These are phyloP conservation scores for Rosa lucieae DNA, from an alignment of 306 rosid species.

Conservation along the genomic window DNA sequence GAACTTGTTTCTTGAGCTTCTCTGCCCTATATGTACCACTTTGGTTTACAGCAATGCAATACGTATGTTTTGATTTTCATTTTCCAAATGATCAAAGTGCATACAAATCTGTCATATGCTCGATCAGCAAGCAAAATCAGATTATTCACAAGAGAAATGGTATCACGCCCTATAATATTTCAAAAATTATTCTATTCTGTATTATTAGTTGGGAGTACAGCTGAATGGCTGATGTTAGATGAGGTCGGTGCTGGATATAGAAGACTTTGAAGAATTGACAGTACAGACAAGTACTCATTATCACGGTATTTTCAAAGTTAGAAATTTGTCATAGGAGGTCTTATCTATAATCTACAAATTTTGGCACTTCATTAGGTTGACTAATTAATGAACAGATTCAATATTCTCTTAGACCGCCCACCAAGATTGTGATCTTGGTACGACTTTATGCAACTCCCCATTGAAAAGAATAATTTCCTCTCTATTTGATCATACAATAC, in stretches of 20 bases:
- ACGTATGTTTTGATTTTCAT: constrained; percentile 3
- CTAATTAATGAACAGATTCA: not conserved
- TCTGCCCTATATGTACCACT: constrained; percentile 23
- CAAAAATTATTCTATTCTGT: not conserved
- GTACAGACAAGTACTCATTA: constrained; percentile 11
- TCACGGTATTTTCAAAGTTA: not conserved
- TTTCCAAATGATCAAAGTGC: not conserved
- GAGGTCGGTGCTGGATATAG: not conserved
- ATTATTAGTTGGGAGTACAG: not conserved
- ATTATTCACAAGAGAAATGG: constrained; percentile 33
- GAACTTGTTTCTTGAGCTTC: constrained; percentile 25
- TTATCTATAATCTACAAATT: constrained; percentile 11
- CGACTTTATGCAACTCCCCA: not conserved
- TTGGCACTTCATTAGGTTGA: constrained; percentile 14
- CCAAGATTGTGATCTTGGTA: constrained; percentile 28
- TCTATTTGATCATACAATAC: not conserved
- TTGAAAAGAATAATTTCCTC: not conserved
- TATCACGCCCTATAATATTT: not conserved
- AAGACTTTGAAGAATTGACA: constrained; percentile 7
- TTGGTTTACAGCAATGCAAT: constrained; percentile 23
- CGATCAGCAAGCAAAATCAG: not conserved
- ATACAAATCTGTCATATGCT: not conserved
- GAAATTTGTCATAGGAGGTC: constrained; percentile 24
- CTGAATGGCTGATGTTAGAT: not conserved
- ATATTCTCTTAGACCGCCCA: constrained; percentile 20